Base-by-base conservation (phyloP, 345 rosid species). In the Chamaenerion angustifolium region DNA sequence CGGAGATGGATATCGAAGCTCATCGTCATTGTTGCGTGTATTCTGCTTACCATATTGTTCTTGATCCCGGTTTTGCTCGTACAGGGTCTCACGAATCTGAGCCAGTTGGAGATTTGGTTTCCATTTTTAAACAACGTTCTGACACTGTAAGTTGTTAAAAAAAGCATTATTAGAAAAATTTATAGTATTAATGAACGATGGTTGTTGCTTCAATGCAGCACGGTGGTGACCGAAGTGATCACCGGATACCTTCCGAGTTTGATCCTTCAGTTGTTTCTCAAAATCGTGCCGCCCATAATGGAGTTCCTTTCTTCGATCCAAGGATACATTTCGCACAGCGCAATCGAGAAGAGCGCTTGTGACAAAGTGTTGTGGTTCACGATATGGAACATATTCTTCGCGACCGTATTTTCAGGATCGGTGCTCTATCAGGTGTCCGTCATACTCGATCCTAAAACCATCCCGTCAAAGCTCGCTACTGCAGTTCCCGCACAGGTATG, bases 161-260 rank as follows among this genome's bases (percentile, higher is more conserved):
- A n/a, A n/a, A n/a, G n/a, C n/a, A n/a, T n/a, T n/a, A n/a, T n/a
- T n/a, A n/a, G n/a, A n/a, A n/a, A n/a, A n/a, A n/a, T n/a, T n/a
- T n/a, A n/a, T n/a, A n/a, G n/a, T n/a, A n/a, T n/a, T n/a, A n/a
- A n/a, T n/a, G n/a, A n/a, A n/a, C n/a, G n/a, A n/a, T n/a, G n/a
- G n/a, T n/a, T n/a, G 13, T 15, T 44, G 4, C 47, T 11, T 21
- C 10, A n/a, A 6, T 81, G 82, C 94, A 90, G 98, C 69, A 72
- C 77, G 51, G 66, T 83, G 48, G 64, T 86, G 40, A 86, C 75
- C 69, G 66, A 83, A 64, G 76, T 90, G 45, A 51, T 90, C 47
- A 90, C 95, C 2, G 98, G 98, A 21, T 90, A 90, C 56, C 88
- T 90, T 68, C 98, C 98, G 49, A 90, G 82, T 68, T 87, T 90